Evolutionary conservation across 768 basidiomycete genomes (phyloP).

Genomic region (Cystofilobasidium macerans): DNA sequence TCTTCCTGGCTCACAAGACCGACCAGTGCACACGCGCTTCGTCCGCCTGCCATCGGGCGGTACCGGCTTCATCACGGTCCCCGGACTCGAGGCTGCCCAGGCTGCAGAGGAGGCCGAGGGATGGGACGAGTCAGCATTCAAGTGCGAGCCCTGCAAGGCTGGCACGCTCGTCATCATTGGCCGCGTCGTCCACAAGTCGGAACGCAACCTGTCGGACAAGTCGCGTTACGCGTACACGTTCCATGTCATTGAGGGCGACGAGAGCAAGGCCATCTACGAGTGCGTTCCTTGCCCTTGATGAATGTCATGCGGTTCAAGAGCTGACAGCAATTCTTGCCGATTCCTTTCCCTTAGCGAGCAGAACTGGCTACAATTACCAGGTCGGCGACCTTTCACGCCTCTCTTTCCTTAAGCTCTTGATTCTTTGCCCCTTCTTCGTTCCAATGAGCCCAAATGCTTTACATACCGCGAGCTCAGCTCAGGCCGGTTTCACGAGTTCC

Average conservation of each 20-base stretch:
- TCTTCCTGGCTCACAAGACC: conserved; percentile 73
- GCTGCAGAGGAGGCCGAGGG: conserved; percentile 27
- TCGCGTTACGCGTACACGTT: conserved; percentile 87
- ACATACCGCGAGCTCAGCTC: too few relatives aligned
- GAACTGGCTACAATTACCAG: conserved; percentile 66
- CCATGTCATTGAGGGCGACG: conserved; percentile 51
- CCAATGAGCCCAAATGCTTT: too few relatives aligned
- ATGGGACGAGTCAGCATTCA: conserved; percentile 33
- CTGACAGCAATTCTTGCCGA: background rate
- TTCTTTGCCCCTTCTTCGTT: too few relatives aligned
- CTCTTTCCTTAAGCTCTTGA: conserved; percentile 31
- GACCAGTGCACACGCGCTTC: conserved; percentile 66
- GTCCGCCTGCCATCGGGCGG: conserved; percentile 59
- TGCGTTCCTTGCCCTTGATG: background rate
- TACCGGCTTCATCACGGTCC: conserved; percentile 68
- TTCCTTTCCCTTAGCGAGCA: background rate
- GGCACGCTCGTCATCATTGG: conserved; percentile 18
- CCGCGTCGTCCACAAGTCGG: conserved; percentile 74
- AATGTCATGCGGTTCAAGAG: too few relatives aligned
- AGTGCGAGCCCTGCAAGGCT: conserved; percentile 33
- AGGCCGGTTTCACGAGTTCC: too few relatives aligned
- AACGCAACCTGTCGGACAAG: conserved; percentile 64
- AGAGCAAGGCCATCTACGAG: conserved; percentile 49
- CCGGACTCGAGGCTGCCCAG: conserved; percentile 28
- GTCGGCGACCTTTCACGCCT: conserved; percentile 60